Evolutionary conservation across 2,329 filamentous ascomycete genomes (phyloP).

Genomic region (Endocalyx cinctus): DNA sequence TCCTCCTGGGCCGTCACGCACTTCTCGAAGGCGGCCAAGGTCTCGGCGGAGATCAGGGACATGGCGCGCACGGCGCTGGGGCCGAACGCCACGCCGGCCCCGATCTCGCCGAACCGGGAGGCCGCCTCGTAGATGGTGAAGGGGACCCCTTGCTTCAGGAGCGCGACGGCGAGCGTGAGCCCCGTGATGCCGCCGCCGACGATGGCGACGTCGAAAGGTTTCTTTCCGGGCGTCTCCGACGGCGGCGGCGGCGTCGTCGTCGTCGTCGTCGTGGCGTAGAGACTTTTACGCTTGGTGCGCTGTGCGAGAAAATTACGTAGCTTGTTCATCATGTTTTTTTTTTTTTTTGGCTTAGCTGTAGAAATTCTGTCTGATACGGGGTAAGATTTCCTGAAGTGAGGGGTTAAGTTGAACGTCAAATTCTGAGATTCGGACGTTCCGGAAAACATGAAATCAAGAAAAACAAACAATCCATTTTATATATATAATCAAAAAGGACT

Average conservation of each 20-base stretch:
- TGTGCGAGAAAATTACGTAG: too few relatives aligned
- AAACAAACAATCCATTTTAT: too few relatives aligned
- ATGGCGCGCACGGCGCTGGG: constrained; percentile 31
- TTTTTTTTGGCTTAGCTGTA: too few relatives aligned
- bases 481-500: too few relatives aligned
- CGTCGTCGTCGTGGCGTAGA: too few relatives aligned
- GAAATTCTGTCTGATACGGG: too few relatives aligned
- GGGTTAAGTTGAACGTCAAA: too few relatives aligned
- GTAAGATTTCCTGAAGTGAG: too few relatives aligned
- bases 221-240: constrained; percentile 3
- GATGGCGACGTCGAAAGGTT: constrained; percentile 30
- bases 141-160: constrained; percentile 24
- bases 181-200: constrained; percentile 38
- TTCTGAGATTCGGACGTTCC: too few relatives aligned
- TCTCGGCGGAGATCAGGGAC: constrained; percentile 20
- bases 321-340: too few relatives aligned
- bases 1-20: constrained; percentile 23
- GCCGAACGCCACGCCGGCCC: constrained; percentile 32
- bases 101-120: constrained; percentile 28
- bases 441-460: too few relatives aligned
- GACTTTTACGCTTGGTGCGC: too few relatives aligned
- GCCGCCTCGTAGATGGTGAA: constrained; percentile 33
- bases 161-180: constrained; percentile 29
- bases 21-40: constrained; percentile 22
- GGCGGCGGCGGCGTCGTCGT: neutral